These are phyloP conservation scores for Tuber indicum DNA, from an alignment of 495 filamentous ascomycete genomes.

Conservation along the genomic window DNA sequence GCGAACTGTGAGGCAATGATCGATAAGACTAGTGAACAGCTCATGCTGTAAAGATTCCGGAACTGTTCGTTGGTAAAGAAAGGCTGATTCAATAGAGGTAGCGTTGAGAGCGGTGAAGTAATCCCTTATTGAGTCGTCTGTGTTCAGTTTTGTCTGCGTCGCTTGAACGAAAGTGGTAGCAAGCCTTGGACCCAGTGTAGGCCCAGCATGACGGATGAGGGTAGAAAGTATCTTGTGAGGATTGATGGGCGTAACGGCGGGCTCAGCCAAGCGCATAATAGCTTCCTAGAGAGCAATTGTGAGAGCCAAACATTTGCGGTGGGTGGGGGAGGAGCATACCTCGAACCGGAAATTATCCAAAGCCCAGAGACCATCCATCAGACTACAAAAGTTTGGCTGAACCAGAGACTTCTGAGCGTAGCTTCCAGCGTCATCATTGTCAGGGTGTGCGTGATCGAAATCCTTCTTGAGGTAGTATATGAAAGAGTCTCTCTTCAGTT, in stretches of 20 bases:
- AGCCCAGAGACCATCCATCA: slow-evolving; percentile 38
- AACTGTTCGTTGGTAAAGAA: slow-evolving; percentile 33
- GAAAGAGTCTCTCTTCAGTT: slow-evolving; percentile 37
- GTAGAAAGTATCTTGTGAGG: slow-evolving; percentile 35
- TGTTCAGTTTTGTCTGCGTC: slow-evolving; percentile 25
- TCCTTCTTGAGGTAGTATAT: slow-evolving; percentile 40
- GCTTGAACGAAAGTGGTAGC: slow-evolving; percentile 30
- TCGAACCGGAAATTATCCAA: slow-evolving; percentile 34
- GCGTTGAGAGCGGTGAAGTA: slow-evolving; percentile 28
- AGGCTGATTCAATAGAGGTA: slow-evolving; percentile 30
- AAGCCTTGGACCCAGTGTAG: slow-evolving; percentile 25
- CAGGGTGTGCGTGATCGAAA: slow-evolving; percentile 20
- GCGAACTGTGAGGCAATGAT: slow-evolving; percentile 34
- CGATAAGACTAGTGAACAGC: slow-evolving; percentile 29
- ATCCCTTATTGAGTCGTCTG: slow-evolving; percentile 24
- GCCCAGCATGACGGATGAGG: slow-evolving; percentile 17
- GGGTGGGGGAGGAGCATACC: slow-evolving; percentile 9
- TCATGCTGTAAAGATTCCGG: slow-evolving; percentile 20
- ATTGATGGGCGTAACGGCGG: slow-evolving; percentile 25
- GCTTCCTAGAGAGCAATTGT: slow-evolving; percentile 15
- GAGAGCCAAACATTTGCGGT: background rate
- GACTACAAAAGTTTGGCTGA: slow-evolving; percentile 28
- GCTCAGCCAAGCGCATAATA: slow-evolving; percentile 21
- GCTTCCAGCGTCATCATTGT: slow-evolving; percentile 14
- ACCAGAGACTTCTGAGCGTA: slow-evolving; percentile 25